These are phyloP conservation scores for Solanum etuberosum DNA, from an alignment of 257 asterid genomes.

Conservation along the genomic window DNA sequence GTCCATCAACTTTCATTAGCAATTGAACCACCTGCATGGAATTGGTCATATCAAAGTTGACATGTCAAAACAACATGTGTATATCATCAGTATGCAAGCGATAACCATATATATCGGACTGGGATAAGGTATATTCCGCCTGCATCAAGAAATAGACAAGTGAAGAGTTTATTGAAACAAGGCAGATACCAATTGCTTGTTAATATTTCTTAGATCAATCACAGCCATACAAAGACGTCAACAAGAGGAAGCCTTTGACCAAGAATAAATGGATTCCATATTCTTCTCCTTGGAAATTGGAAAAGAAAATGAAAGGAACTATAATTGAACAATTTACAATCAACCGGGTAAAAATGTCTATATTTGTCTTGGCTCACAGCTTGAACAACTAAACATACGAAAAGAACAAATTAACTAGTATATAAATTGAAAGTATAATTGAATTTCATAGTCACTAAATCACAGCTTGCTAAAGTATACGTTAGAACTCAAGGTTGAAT, in stretches of 20 bases:
- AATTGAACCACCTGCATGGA: background rate
- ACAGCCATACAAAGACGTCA: background rate
- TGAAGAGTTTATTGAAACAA: background rate
- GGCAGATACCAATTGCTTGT: background rate
- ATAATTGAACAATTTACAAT: slow-evolving; percentile 13
- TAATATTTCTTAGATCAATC: background rate
- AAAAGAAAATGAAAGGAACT: background rate
- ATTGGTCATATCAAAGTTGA: background rate
- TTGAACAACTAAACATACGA: slow-evolving; percentile 3
- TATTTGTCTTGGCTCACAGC: background rate
- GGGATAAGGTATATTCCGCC: background rate
- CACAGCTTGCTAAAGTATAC: slow-evolving; percentile 15
- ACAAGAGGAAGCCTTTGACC: background rate
- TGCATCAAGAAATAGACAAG: background rate
- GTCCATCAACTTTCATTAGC: background rate
- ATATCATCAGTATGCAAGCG: background rate
- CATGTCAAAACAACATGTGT: background rate
- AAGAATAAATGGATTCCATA: background rate
- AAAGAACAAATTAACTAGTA: slow-evolving; percentile 4
- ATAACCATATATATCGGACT: background rate
- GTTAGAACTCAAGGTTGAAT: slow-evolving; percentile 20
- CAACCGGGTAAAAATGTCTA: background rate
- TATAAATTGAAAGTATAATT: slow-evolving; percentile 11
- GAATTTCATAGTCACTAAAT: slow-evolving; percentile 10
- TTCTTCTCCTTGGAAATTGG: background rate